These are phyloP conservation scores for Sphaerulina vaccinii DNA, from an alignment of 2,329 filamentous ascomycete species.

Conservation along the genomic window DNA sequence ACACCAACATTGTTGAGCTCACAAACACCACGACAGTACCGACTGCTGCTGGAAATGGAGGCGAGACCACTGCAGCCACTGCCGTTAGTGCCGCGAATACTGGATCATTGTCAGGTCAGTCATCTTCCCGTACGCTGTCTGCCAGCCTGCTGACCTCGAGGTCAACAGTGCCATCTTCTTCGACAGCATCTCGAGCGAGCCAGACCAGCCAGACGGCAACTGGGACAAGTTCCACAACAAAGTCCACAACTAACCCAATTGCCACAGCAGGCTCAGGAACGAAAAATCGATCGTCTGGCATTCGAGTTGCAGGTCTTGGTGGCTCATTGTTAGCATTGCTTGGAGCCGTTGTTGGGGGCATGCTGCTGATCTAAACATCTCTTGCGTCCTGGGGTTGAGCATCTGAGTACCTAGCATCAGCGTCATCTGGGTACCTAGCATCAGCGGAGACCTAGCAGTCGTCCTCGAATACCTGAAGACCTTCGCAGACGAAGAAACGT, in stretches of 20 bases:
- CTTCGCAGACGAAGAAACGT: too few relatives aligned
- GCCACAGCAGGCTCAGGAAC: background rate
- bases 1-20: conserved; percentile 55
- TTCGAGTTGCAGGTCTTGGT: background rate
- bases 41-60: conserved; percentile 4
- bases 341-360: background rate
- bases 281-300: conserved; percentile 1
- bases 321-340: conserved; percentile 4
- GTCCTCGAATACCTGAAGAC: too few relatives aligned
- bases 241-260: background rate
- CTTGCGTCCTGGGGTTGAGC: background rate
- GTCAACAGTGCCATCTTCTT: background rate
- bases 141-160: background rate
- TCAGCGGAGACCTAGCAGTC: too few relatives aligned
- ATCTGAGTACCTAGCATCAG: too few relatives aligned
- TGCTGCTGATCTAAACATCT: conserved; percentile 3
- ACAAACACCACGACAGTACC: conserved; percentile 25
- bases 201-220: too few relatives aligned
- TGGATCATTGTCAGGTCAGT: conserved; percentile 9
- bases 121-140: background rate
- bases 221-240: background rate
- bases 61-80: conserved; percentile 12
- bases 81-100: conserved; percentile 6
- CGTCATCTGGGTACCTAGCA: too few relatives aligned
- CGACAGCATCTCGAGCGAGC: background rate